Evolutionary conservation across 2,329 filamentous ascomycete genomes (phyloP).

Genomic region (Aureobasidium sp.): DNA sequence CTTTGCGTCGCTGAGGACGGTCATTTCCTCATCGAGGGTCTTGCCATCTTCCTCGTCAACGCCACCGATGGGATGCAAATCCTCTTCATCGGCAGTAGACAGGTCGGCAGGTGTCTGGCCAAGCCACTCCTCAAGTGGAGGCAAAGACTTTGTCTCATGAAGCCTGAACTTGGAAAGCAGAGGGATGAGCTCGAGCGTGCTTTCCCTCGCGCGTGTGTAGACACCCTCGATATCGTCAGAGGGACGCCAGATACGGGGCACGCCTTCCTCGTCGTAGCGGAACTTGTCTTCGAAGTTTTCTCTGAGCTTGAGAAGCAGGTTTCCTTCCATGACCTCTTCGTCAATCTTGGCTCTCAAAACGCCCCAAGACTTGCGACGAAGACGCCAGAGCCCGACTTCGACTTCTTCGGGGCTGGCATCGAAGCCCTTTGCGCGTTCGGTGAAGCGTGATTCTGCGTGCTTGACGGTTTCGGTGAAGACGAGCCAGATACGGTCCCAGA

Average conservation of each 20-base stretch:
- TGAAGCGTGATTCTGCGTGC: slow-evolving; percentile 78
- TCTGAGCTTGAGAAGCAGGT: slow-evolving; percentile 84
- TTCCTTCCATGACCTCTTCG: slow-evolving; percentile 97
- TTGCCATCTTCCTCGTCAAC: slow-evolving; percentile 84
- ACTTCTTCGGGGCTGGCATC: slow-evolving; percentile 88
- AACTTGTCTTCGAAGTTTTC: slow-evolving; percentile 99
- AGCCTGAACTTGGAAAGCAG: slow-evolving; percentile 79
- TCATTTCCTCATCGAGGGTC: slow-evolving; percentile 93
- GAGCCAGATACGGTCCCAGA: slow-evolving; percentile 94
- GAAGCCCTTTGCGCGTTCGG: slow-evolving; percentile 83
- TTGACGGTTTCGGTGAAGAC: slow-evolving; percentile 74
- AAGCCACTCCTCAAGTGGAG: slow-evolving; percentile 77
- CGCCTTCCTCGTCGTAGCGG: slow-evolving; percentile 89
- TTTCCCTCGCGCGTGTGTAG: slow-evolving; percentile 87
- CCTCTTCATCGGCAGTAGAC: slow-evolving; percentile 79
- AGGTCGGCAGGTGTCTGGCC: slow-evolving; percentile 66
- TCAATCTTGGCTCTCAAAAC: slow-evolving; percentile 85
- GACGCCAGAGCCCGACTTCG: slow-evolving; percentile 81
- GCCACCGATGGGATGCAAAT: slow-evolving; percentile 78
- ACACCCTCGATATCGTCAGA: slow-evolving; percentile 94
- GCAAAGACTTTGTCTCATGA: slow-evolving; percentile 61
- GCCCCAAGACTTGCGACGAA: slow-evolving; percentile 90
- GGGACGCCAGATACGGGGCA: slow-evolving; percentile 92
- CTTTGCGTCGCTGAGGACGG: slow-evolving; percentile 81
- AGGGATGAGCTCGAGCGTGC: slow-evolving; percentile 82